These are phyloP conservation scores for Mortierella sp. DNA, from an alignment of 371 early-diverging fungal genomes.

Conservation along the genomic window DNA sequence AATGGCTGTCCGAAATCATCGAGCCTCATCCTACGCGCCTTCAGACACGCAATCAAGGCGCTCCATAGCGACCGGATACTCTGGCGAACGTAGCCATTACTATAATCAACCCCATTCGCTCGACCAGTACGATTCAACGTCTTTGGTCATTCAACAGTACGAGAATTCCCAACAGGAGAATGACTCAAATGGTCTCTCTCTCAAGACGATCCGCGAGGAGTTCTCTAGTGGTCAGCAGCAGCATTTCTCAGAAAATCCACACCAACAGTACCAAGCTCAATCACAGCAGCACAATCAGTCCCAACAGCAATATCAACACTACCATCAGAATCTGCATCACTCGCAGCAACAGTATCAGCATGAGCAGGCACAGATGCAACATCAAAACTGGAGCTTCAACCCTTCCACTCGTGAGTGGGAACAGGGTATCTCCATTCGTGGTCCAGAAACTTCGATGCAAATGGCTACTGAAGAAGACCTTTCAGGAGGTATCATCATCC, in stretches of 20 bases:
- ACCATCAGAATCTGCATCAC: background rate
- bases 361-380: background rate
- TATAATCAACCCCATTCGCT: background rate
- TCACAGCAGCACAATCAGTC: too few species aligned
- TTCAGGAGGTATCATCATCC: conserved; percentile 15
- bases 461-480: background rate
- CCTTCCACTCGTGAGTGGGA: too few species aligned
- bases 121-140: too few species aligned
- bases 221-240: too few species aligned
- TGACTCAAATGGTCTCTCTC: conserved; percentile 19
- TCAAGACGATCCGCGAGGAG: conserved; percentile 29
- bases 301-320: background rate
- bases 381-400: too few species aligned
- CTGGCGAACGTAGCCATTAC: conserved; percentile 12
- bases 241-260: too few species aligned
- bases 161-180: too few species aligned
- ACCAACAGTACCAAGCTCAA: too few species aligned
- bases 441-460: too few species aligned
- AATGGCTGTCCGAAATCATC: conserved; percentile 25
- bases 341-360: background rate
- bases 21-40: conserved; percentile 16
- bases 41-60: conserved; percentile 35
- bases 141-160: too few species aligned
- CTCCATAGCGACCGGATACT: conserved; percentile 3
- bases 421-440: too few species aligned